phyloP scores from a whole-genome alignment of 2,329 filamentous ascomycete species.

The Claviceps pazoutovae region DNA sequence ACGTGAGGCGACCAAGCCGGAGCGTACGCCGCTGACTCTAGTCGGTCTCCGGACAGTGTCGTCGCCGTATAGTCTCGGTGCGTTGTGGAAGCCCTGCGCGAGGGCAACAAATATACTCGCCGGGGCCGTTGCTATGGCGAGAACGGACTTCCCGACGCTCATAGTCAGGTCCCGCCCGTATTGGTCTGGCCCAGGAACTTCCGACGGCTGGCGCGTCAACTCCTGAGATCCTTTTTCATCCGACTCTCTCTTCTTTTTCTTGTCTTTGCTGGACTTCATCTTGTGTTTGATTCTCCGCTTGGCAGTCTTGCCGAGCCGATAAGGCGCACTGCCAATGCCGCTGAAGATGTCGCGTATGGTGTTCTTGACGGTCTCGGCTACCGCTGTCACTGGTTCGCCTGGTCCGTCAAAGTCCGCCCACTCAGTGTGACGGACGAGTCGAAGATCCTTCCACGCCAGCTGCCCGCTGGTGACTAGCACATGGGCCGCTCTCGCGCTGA shows the following conservation, averaged over 20 bases:
- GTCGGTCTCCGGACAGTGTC: constrained; percentile 50
- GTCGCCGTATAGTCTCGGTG: constrained; percentile 55
- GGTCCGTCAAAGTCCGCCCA: constrained; percentile 70
- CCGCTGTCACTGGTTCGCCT: constrained; percentile 56
- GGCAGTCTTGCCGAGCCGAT: constrained; percentile 43
- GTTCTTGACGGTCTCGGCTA: constrained; percentile 45
- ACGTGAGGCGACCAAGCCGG: constrained; percentile 46
- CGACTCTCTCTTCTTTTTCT: constrained; percentile 12
- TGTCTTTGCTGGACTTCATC: constrained; percentile 35
- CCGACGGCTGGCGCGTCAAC: not conserved
- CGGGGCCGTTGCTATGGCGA: constrained; percentile 40
- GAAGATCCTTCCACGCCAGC: constrained; percentile 48
- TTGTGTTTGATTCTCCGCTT: constrained; percentile 29
- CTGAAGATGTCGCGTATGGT: constrained; percentile 43
- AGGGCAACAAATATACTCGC: constrained; percentile 47
- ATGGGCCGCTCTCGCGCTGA: constrained; percentile 52
- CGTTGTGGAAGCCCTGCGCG: constrained; percentile 58
- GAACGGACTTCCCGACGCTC: constrained; percentile 35
- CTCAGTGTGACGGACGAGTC: constrained; percentile 51
- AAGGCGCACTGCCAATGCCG: constrained; percentile 52
- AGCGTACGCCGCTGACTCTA: constrained; percentile 50
- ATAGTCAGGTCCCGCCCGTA: constrained; percentile 36
- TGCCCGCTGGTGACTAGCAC: constrained; percentile 47
- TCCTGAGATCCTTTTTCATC: not conserved
- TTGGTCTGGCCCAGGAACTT: constrained; percentile 12